Evolutionary conservation across 306 rosid species (phyloP).

Genomic region (Quercus robur): DNA sequence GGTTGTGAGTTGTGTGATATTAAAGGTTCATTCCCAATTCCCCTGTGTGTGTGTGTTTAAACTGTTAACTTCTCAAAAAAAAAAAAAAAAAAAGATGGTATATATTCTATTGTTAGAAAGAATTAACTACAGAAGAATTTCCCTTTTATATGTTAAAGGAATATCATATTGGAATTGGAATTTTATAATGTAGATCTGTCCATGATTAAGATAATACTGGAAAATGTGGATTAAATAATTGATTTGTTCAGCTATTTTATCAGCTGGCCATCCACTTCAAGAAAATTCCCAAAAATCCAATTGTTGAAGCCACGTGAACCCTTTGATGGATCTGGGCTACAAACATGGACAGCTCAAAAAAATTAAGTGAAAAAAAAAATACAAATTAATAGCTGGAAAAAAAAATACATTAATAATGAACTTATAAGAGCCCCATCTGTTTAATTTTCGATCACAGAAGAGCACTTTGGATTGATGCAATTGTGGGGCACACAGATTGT

Average conservation of each 20-base stretch:
- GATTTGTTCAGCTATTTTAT: neutral
- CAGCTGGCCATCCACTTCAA: neutral
- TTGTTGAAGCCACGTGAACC: constrained; percentile 35
- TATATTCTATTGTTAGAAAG: neutral
- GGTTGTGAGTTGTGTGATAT: too few species aligned
- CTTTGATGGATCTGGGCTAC: constrained; percentile 30
- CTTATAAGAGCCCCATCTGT: constrained; percentile 38
- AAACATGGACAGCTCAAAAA: constrained; percentile 36
- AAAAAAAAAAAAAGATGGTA: too few species aligned
- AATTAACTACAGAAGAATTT: neutral
- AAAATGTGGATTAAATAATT: neutral
- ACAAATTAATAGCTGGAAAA: constrained; percentile 14
- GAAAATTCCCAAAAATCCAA: constrained; percentile 22
- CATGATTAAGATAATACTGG: too few species aligned
- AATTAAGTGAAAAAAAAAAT: constrained; percentile 6
- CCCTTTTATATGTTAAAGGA: neutral
- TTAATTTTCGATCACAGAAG: constrained; percentile 39
- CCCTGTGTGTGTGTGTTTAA: too few species aligned
- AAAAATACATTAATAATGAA: constrained; percentile 33
- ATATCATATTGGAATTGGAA: too few species aligned
- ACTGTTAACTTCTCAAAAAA: too few species aligned
- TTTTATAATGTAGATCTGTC: too few species aligned
- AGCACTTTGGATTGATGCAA: constrained; percentile 43
- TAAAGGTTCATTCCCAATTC: too few species aligned
- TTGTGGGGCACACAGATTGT: constrained; percentile 38